Conservation (phyloP, 2,329 filamentous ascomycete species). For the Fusarium miscanthi region DNA sequence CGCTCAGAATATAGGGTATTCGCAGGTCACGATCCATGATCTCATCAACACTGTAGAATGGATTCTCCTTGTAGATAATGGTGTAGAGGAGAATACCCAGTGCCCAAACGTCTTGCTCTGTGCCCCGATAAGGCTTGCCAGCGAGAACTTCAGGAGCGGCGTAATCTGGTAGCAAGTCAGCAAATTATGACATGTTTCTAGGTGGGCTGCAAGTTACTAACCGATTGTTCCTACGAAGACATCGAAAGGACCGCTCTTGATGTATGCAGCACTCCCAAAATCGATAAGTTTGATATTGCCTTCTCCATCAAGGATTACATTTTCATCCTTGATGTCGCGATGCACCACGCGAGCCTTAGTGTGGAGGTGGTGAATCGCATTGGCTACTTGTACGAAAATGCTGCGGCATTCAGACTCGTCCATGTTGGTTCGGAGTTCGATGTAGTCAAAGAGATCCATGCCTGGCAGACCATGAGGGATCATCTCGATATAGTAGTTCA, state of each 20-base stretch:
- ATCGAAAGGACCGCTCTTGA: conserved; percentile 97
- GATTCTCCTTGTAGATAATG: conserved; percentile 99
- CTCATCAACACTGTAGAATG: conserved; percentile 98
- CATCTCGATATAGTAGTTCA: conserved; percentile 99
- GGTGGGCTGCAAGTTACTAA: conserved; percentile 58
- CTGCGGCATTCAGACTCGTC: conserved; percentile 92
- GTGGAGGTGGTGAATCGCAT: conserved; percentile 91
- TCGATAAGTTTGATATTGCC: conserved; percentile 97
- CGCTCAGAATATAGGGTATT: conserved; percentile 88
- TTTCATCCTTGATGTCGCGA: conserved; percentile 98
- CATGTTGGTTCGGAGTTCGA: conserved; percentile 96
- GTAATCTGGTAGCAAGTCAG: conserved; percentile 74
- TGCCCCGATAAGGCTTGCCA: conserved; percentile 90
- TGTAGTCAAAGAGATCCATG: conserved; percentile 99
- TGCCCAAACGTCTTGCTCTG: conserved; percentile 98
- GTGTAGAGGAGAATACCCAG: conserved; percentile 97
- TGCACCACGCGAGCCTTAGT: conserved; percentile 92
- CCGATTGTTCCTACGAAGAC: conserved; percentile 99
- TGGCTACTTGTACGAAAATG: conserved; percentile 94
- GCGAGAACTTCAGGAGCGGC: conserved; percentile 97
- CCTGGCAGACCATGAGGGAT: conserved; percentile 92
- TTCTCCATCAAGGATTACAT: conserved; percentile 94
- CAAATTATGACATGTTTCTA: background rate
- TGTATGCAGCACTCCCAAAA: conserved; percentile 97
- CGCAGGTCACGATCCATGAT: conserved; percentile 97